These are phyloP conservation scores for Apiospora pterosperma DNA, from an alignment of 2,329 filamentous ascomycete genomes.

Conservation along the genomic window DNA sequence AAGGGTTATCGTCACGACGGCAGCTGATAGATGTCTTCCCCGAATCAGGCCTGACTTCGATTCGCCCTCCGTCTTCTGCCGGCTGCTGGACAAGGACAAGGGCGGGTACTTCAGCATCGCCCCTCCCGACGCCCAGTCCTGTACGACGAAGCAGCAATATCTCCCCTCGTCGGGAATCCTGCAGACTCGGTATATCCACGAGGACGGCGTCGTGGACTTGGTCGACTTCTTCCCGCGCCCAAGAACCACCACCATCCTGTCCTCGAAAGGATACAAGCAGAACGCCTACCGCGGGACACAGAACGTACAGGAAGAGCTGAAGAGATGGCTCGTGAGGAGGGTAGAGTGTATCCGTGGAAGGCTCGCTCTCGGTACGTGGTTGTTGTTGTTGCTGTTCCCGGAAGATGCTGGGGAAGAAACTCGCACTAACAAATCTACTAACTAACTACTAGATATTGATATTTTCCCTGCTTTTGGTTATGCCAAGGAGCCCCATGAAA, in stretches of 20 bases:
- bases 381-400: background rate
- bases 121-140: constrained; percentile 46
- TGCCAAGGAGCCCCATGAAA: constrained; percentile 59
- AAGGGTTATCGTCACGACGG: background rate
- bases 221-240: constrained; percentile 75
- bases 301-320: constrained; percentile 58
- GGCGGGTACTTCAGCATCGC: constrained; percentile 70
- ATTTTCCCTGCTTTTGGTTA: constrained; percentile 74
- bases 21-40: background rate
- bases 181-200: constrained; percentile 74
- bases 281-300: constrained; percentile 52
- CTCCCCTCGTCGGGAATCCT: constrained; percentile 72
- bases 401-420: background rate
- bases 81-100: constrained; percentile 70
- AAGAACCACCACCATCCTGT: constrained; percentile 52
- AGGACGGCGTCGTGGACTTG: constrained; percentile 70
- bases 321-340: constrained; percentile 67
- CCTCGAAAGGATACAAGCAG: constrained; percentile 39
- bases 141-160: constrained; percentile 75
- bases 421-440: background rate
- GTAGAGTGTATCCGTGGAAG: constrained; percentile 69
- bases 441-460: constrained; percentile 49
- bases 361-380: constrained; percentile 51
- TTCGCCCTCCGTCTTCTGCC: constrained; percentile 72
- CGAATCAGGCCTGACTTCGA: constrained; percentile 69